Base-by-base conservation (phyloP, 1,284 basidiomycete species). In the Meripilus lineatus region DNA sequence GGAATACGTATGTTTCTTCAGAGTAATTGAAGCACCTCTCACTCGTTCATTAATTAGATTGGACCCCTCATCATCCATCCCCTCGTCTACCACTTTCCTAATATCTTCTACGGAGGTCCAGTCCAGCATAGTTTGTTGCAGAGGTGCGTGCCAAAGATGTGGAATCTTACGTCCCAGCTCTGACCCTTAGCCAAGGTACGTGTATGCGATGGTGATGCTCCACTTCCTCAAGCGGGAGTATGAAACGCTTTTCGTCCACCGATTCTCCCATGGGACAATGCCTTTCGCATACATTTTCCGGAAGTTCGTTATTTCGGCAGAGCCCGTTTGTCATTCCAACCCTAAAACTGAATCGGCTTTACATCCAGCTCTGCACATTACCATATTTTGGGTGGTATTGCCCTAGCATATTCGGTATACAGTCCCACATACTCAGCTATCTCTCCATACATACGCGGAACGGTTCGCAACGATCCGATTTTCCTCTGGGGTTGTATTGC, bases 181-280 rank as follows among this genome's bases (percentile, higher is more conserved):
- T 13, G n/a, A 18, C 41, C 23, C 14, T 35, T 3, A 21, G n/a
- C n/a, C n/a, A 45, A 96, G 92, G 54, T 81, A 86, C 46, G 82
- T 88, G 1, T 89, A 88, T 52, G 75, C 69, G 4, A 77, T 97
- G 52, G 80, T 93, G 26, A 72, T 97, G 58, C 59, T 85, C 13
- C 95, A 99, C 65, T 99, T 94, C 64, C 53, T 81, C 49, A 99
- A 99, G 70, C 85, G 95, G 37, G 93, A 97, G 63, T 65, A 93
- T 18, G 95, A 99, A 67, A 95, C 96, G 1, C 54, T 95, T 8
- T 97, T 95, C 58, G 81, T 96, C 1, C 94, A 97, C 64, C 84
- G 90, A 15, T 99, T 99, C 75, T 96, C 93, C 25, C 84, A 93
- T 65, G 87, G 82, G 2, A 97, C 95, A 0, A 96, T 99, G 86